Conservation (phyloP, 306 rosid species). For the Fragaria iinumae region DNA sequence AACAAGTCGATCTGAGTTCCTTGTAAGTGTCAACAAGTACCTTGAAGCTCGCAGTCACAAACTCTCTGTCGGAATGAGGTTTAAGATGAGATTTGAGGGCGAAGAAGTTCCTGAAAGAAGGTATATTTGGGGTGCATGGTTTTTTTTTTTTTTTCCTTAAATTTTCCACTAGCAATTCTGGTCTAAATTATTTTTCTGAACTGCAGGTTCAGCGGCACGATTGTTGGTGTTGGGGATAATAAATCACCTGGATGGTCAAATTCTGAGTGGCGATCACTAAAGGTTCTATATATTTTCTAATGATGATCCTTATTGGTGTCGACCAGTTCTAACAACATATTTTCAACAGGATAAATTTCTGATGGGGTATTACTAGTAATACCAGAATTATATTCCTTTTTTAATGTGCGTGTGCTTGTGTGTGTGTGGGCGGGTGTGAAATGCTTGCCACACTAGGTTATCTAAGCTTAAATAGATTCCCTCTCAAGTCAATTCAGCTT, state of each 20-base stretch:
- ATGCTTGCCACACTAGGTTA: background rate
- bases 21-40: slow-evolving; percentile 88
- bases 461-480: background rate
- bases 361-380: background rate
- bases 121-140: slow-evolving; percentile 32
- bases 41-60: slow-evolving; percentile 86
- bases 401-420: background rate
- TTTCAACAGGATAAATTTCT: background rate
- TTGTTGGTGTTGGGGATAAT: slow-evolving; percentile 89
- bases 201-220: slow-evolving; percentile 93
- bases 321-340: slow-evolving; percentile 3
- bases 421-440: background rate
- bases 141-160: background rate
- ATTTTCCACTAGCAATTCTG: background rate
- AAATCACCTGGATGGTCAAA: slow-evolving; percentile 72
- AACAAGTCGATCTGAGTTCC: slow-evolving; percentile 93
- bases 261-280: slow-evolving; percentile 96
- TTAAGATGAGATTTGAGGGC: slow-evolving; percentile 97
- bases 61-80: slow-evolving; percentile 97
- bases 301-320: slow-evolving; percentile 8
- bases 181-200: slow-evolving; percentile 20
- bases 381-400: background rate
- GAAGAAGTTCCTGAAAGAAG: slow-evolving; percentile 99
- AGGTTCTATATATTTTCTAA: slow-evolving; percentile 44
- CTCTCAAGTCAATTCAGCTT: background rate